These are phyloP conservation scores for Suillus decipiens DNA, from an alignment of 768 basidiomycete species.

Conservation along the genomic window DNA sequence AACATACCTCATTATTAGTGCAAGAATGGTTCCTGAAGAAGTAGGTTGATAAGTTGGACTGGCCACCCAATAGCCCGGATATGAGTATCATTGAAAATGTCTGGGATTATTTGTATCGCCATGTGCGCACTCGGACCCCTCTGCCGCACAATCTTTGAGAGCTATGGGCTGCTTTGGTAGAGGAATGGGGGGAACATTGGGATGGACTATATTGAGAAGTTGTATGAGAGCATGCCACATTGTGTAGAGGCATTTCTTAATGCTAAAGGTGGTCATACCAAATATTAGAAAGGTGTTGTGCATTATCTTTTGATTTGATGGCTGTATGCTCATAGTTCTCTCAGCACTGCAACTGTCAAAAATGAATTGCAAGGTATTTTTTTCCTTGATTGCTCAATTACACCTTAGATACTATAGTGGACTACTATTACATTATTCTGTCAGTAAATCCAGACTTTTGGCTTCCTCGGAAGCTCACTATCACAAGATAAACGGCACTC, in stretches of 20 bases:
- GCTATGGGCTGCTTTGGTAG: constrained; percentile 28
- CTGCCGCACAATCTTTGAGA: constrained; percentile 22
- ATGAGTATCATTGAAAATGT: constrained; percentile 36
- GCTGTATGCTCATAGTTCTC: no score
- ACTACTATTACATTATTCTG: neutral
- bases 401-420: neutral
- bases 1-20: constrained; percentile 33
- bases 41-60: constrained; percentile 28
- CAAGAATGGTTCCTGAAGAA: constrained; percentile 33
- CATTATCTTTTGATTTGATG: neutral
- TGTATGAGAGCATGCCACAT: constrained; percentile 14
- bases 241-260: constrained; percentile 21
- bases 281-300: constrained; percentile 22
- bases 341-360: neutral
- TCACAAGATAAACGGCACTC: no score
- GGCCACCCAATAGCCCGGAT: constrained; percentile 37
- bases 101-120: constrained; percentile 9
- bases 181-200: constrained; percentile 18
- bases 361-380: neutral
- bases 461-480: neutral
- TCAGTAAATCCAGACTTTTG: neutral
- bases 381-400: neutral
- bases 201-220: constrained; percentile 3
- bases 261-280: constrained; percentile 25
- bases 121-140: constrained; percentile 11